These are phyloP conservation scores for Typha latifolia DNA, from an alignment of 176 grass and related monocot genomes.

Conservation along the genomic window DNA sequence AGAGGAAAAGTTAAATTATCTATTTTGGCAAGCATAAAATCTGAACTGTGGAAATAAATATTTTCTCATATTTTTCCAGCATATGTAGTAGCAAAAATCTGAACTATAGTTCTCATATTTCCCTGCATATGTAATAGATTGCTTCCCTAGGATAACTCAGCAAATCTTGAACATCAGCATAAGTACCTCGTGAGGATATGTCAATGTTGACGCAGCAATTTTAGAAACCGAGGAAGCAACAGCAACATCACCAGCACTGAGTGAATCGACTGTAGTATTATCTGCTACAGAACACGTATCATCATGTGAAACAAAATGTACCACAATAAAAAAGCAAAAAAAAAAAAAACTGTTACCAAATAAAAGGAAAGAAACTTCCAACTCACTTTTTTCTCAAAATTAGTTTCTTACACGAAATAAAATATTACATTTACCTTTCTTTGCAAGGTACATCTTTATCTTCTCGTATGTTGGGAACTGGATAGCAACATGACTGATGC, in stretches of 20 bases:
- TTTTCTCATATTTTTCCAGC: too few species aligned
- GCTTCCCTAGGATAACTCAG: too few species aligned
- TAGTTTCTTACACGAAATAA: too few species aligned
- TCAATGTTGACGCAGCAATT: conserved; percentile 80
- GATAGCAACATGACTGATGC: conserved; percentile 95
- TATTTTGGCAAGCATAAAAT: too few species aligned
- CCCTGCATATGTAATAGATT: too few species aligned
- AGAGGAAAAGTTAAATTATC: too few species aligned
- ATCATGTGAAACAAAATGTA: neutral
- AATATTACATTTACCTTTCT: conserved; percentile 41
- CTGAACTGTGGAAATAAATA: too few species aligned
- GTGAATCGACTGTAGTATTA: conserved; percentile 78
- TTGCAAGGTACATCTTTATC: conserved; percentile 80
- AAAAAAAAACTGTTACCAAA: neutral
- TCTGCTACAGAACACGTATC: conserved; percentile 32
- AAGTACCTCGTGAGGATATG: conserved; percentile 92
- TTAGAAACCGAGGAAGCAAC: conserved; percentile 93
- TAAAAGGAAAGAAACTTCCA: neutral
- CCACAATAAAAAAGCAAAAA: neutral
- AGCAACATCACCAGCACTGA: conserved; percentile 85
- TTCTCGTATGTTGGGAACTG: conserved; percentile 94
- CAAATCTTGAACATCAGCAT: too few species aligned
- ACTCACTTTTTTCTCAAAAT: too few species aligned
- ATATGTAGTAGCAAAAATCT: neutral
- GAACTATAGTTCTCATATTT: too few species aligned